phyloP scores from a whole-genome alignment of 2,329 filamentous ascomycete species.

The Ophiostoma pallidulum region DNA sequence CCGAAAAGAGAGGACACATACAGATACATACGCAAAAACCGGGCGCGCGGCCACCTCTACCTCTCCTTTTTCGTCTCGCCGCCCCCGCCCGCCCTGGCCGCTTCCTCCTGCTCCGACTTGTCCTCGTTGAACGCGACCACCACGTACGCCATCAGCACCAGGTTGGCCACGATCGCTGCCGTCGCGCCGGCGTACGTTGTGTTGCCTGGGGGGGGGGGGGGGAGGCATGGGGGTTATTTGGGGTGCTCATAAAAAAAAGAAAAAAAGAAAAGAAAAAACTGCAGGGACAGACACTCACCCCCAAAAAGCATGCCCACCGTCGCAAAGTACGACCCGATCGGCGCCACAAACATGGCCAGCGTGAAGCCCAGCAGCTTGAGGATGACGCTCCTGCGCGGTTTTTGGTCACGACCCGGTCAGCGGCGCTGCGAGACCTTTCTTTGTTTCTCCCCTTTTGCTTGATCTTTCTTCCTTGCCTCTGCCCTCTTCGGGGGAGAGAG shows the following conservation, averaged over 20 bases:
- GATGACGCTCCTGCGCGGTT: constrained; percentile 60
- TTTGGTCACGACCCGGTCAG: too few relatives aligned
- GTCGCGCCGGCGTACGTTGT: constrained; percentile 76
- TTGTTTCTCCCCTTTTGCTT: too few relatives aligned
- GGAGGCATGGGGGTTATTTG: too few relatives aligned
- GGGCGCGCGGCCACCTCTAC: constrained; percentile 24
- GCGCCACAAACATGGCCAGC: constrained; percentile 77
- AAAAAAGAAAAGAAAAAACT: background rate
- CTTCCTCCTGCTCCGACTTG: constrained; percentile 36
- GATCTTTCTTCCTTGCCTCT: too few relatives aligned
- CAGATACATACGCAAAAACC: too few relatives aligned
- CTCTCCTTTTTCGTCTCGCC: constrained; percentile 40
- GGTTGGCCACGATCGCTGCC: constrained; percentile 83
- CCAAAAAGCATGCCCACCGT: constrained; percentile 67
- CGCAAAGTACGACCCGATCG: constrained; percentile 82
- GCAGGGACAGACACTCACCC: constrained; percentile 50
- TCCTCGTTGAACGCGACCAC: constrained; percentile 89
- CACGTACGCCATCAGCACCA: constrained; percentile 83
- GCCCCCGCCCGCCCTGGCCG: too few relatives aligned
- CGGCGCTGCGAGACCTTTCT: too few relatives aligned
- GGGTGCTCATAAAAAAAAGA: too few relatives aligned
- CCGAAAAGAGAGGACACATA: too few relatives aligned
- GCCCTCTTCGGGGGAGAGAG: too few relatives aligned
- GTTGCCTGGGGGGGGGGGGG: constrained; percentile 59
- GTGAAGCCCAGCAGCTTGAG: constrained; percentile 85